phyloP scores from a whole-genome alignment of 2,329 filamentous ascomycete genomes.

The Fusarium pilosicola region DNA sequence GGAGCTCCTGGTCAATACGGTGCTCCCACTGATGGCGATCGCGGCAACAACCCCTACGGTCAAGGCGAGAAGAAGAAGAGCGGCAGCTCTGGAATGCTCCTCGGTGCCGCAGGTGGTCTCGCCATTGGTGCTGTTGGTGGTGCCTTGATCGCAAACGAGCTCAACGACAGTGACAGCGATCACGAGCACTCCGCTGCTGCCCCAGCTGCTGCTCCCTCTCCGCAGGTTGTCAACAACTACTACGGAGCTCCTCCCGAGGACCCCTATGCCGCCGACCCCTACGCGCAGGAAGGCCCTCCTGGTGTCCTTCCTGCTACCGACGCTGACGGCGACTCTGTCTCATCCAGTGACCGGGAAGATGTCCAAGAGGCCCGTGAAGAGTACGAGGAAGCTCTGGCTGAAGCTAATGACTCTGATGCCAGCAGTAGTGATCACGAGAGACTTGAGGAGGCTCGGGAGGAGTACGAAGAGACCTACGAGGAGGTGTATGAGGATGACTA shows the following conservation, averaged over 20 bases:
- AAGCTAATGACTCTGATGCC: slow-evolving; percentile 53
- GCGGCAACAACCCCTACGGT: slow-evolving; percentile 32
- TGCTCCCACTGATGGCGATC: slow-evolving; percentile 8
- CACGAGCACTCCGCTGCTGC: slow-evolving; percentile 33
- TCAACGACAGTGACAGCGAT: slow-evolving; percentile 47
- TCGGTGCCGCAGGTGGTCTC: slow-evolving; percentile 68
- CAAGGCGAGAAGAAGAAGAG: slow-evolving; percentile 50
- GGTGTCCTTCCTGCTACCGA: slow-evolving; percentile 52
- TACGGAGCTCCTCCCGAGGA: slow-evolving; percentile 27
- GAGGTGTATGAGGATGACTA: slow-evolving; percentile 44
- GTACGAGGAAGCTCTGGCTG: slow-evolving; percentile 56
- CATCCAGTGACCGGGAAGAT: slow-evolving; percentile 55
- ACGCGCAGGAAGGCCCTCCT: slow-evolving; percentile 44
- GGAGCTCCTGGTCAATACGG: slow-evolving; percentile 27
- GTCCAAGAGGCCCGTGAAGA: slow-evolving; percentile 55
- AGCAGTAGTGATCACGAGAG: slow-evolving; percentile 64
- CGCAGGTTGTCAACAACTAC: slow-evolving; percentile 28
- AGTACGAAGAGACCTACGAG: slow-evolving; percentile 53
- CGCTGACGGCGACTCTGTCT: slow-evolving; percentile 54
- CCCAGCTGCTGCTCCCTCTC: not conserved
- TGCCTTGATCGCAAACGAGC: slow-evolving; percentile 65
- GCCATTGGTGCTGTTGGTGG: slow-evolving; percentile 67
- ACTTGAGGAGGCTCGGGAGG: slow-evolving; percentile 63
- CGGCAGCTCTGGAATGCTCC: slow-evolving; percentile 64
- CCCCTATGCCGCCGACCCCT: slow-evolving; percentile 29